Percentiles rank a stretch among this genome's conserved stretches.
phyloP scores from a whole-genome alignment of 83 land plant species.

The Picea engelmannii region DNA sequence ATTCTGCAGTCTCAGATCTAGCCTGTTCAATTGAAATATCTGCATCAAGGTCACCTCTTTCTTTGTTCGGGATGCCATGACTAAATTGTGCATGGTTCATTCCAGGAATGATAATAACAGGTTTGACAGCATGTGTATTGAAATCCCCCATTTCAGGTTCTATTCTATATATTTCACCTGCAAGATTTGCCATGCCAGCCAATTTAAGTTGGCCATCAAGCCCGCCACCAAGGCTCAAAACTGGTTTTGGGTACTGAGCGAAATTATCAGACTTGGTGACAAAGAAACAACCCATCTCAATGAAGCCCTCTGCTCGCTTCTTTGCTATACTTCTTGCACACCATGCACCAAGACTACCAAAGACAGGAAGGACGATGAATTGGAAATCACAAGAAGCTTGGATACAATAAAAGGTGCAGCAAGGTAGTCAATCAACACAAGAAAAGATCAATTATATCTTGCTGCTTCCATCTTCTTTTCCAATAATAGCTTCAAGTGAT shows the following conservation, averaged over 20 bases:
- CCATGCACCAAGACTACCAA: constrained; percentile 28
- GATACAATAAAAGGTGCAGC: neutral
- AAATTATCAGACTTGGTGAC: constrained; percentile 28
- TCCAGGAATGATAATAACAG: constrained; percentile 42
- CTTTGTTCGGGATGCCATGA: constrained; percentile 36
- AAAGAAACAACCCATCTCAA: constrained; percentile 41
- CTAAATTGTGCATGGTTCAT: constrained; percentile 51
- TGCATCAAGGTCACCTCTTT: constrained; percentile 42
- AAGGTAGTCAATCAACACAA: neutral
- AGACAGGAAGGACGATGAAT: neutral
- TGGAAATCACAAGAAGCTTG: neutral
- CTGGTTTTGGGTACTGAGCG: constrained; percentile 50
- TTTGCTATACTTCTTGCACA: constrained; percentile 30
- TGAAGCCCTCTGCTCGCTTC: constrained; percentile 36
- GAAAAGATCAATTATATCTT: neutral
- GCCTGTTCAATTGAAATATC: constrained; percentile 29
- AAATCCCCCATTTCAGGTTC: constrained; percentile 30
- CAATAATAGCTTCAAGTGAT: neutral
- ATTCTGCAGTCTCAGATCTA: constrained; percentile 8
- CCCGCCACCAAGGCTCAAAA: constrained; percentile 40
- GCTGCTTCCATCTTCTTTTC: too few relatives aligned
- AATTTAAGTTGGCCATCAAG: constrained; percentile 44
- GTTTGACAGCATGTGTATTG: constrained; percentile 36
- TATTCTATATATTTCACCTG: constrained; percentile 23
- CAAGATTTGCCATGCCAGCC: constrained; percentile 30